phyloP scores from a whole-genome alignment of 2,329 filamentous ascomycete species.

The Colletotrichum neosansevieriae region DNA sequence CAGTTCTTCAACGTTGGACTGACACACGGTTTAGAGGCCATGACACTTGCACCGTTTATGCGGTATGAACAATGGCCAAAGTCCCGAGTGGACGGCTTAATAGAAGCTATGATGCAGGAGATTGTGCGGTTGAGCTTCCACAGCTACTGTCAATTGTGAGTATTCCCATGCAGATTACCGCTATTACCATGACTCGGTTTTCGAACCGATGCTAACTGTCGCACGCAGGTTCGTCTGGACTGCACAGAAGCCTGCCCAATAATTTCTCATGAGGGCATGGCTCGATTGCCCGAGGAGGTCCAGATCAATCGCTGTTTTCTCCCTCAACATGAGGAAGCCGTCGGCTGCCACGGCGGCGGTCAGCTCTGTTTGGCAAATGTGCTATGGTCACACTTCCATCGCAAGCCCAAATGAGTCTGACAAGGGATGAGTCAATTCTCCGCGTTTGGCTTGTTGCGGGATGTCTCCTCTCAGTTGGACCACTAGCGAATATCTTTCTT shows the following conservation, averaged over 20 bases:
- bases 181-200: conserved; percentile 4
- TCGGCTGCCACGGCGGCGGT: conserved; percentile 1
- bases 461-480: conserved; percentile 27
- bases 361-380: conserved; percentile 6
- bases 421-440: conserved; percentile 10
- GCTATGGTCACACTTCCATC: conserved; percentile 36
- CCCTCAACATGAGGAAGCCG: background rate
- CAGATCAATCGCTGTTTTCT: background rate
- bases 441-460: conserved; percentile 22
- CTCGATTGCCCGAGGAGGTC: conserved; percentile 16
- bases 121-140: conserved; percentile 76
- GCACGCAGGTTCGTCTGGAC: conserved; percentile 42
- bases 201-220: conserved; percentile 17
- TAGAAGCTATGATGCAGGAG: conserved; percentile 73
- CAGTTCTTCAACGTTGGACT: conserved; percentile 88
- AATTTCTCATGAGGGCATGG: conserved; percentile 2
- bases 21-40: conserved; percentile 77
- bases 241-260: conserved; percentile 40
- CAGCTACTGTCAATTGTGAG: conserved; percentile 83
- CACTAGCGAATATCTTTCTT: conserved; percentile 23
- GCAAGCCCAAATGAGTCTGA: background rate
- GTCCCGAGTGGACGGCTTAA: conserved; percentile 73
- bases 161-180: conserved; percentile 43
- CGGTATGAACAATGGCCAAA: conserved; percentile 69
- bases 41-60: conserved; percentile 80